Evolutionary conservation across 2,329 filamentous ascomycete genomes (phyloP).

Genomic region (Chaetomium sp.): DNA sequence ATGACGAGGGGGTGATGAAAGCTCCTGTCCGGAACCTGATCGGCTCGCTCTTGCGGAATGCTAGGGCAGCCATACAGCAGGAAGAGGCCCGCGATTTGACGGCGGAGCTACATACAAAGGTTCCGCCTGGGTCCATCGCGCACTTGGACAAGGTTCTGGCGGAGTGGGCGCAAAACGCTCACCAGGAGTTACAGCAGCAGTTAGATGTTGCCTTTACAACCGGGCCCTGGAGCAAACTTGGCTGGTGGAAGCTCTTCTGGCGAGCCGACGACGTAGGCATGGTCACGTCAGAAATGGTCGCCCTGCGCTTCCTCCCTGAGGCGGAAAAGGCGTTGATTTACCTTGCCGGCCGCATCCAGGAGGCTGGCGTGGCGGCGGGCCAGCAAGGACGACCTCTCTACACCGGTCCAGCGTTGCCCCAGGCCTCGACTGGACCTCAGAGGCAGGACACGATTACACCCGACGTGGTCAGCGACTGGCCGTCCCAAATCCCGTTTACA

Average conservation of each 20-base stretch:
- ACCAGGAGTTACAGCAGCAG: slow-evolving; percentile 79
- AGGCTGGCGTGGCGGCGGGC: slow-evolving; percentile 33
- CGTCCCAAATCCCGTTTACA: slow-evolving; percentile 70
- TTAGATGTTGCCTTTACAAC: slow-evolving; percentile 77
- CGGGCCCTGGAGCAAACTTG: slow-evolving; percentile 75
- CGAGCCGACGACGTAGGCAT: slow-evolving; percentile 88
- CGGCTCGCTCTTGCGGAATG: slow-evolving; percentile 62
- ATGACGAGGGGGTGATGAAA: slow-evolving; percentile 55
- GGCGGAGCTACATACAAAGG: slow-evolving; percentile 38
- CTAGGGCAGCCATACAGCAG: slow-evolving; percentile 53
- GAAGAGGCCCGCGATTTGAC: slow-evolving; percentile 49
- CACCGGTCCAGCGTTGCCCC: slow-evolving; percentile 31
- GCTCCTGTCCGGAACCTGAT: slow-evolving; percentile 68
- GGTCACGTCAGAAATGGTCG: slow-evolving; percentile 77
- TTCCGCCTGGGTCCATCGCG: slow-evolving; percentile 45
- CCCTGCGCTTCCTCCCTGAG: slow-evolving; percentile 72
- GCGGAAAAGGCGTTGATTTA: slow-evolving; percentile 84
- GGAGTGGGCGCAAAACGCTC: slow-evolving; percentile 76
- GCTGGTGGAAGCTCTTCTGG: slow-evolving; percentile 97
- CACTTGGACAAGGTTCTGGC: slow-evolving; percentile 63
- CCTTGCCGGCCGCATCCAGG: slow-evolving; percentile 65
- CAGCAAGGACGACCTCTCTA: slow-evolving; percentile 30
- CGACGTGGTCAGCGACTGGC: slow-evolving; percentile 59
- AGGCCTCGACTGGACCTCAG: slow-evolving; percentile 3
- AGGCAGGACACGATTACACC: slow-evolving; percentile 16